phyloP scores from a whole-genome alignment of 495 filamentous ascomycete genomes.

The Daldinia caldariorum region DNA sequence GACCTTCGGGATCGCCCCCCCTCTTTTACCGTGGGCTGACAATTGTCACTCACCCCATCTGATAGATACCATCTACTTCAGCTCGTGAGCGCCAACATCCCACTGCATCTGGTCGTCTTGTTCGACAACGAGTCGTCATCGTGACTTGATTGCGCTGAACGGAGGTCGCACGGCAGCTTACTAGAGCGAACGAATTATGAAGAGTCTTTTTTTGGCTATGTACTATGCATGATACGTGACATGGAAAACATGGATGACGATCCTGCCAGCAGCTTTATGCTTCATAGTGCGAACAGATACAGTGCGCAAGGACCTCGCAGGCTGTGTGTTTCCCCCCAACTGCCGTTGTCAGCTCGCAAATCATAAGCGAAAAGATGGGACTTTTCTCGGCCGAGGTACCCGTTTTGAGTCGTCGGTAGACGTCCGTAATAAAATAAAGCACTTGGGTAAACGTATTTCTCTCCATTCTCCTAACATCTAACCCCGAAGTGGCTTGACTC shows the following conservation, averaged over 20 bases:
- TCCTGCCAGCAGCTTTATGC: conserved; percentile 23
- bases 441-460: background rate
- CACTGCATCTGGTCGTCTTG: conserved; percentile 11
- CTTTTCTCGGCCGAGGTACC: conserved; percentile 30
- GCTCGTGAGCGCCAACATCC: conserved; percentile 23
- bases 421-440: background rate
- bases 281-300: conserved; percentile 36
- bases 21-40: background rate
- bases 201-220: background rate
- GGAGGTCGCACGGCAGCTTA: conserved; percentile 41
- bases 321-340: conserved; percentile 24
- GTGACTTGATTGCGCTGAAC: conserved; percentile 28
- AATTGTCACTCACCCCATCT: conserved; percentile 3
- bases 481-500: conserved; percentile 10
- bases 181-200: conserved; percentile 21
- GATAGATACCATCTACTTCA: conserved; percentile 2
- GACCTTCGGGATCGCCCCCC: conserved; percentile 17
- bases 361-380: conserved; percentile 28
- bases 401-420: conserved; percentile 35
- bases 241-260: conserved; percentile 38
- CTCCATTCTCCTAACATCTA: background rate
- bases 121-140: conserved; percentile 36
- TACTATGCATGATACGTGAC: conserved; percentile 38
- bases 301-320: conserved; percentile 16
- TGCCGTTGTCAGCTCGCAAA: conserved; percentile 32